These are phyloP conservation scores for Cylindrotheca closterium DNA, from an alignment of 108 stramenopile species.

Conservation along the genomic window DNA sequence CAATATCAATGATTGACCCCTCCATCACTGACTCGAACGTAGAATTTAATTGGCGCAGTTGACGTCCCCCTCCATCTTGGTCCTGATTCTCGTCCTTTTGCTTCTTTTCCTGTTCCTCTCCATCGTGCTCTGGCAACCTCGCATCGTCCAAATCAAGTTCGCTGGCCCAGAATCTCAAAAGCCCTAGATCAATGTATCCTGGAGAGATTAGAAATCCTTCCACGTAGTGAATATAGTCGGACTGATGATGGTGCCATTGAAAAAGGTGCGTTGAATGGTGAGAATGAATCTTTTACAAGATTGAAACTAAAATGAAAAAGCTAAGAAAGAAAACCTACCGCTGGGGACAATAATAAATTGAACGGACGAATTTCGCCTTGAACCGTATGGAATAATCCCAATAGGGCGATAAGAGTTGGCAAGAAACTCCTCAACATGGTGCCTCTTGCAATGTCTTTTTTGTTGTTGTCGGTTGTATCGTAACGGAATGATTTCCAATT, in stretches of 20 bases:
- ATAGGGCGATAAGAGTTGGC: not conserved
- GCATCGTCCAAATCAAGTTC: not conserved
- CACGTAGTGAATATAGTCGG: constrained; percentile 64
- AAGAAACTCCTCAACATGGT: not conserved
- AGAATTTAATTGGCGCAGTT: not conserved
- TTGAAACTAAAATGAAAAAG: constrained; percentile 1
- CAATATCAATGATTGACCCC: constrained; percentile 34
- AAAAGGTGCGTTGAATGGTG: not conserved
- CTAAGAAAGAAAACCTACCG: constrained; percentile 19
- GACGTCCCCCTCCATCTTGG: constrained; percentile 24
- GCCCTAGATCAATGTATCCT: constrained; percentile 72
- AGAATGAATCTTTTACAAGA: not conserved
- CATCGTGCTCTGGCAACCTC: not conserved
- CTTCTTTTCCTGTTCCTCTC: not conserved
- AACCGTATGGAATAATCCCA: constrained; percentile 1
- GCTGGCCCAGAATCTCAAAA: constrained; percentile 41
- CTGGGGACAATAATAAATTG: constrained; percentile 32
- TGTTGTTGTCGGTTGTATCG: not conserved
- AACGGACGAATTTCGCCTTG: constrained; percentile 38
- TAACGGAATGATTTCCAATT: not conserved
- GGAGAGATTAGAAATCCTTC: constrained; percentile 78
- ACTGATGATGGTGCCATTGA: not conserved
- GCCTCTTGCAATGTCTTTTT: not conserved
- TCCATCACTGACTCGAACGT: constrained; percentile 17
- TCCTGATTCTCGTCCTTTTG: constrained; percentile 26